These are phyloP conservation scores for Plenodomus lindquistii DNA, from an alignment of 2,329 filamentous ascomycete species.

Conservation along the genomic window DNA sequence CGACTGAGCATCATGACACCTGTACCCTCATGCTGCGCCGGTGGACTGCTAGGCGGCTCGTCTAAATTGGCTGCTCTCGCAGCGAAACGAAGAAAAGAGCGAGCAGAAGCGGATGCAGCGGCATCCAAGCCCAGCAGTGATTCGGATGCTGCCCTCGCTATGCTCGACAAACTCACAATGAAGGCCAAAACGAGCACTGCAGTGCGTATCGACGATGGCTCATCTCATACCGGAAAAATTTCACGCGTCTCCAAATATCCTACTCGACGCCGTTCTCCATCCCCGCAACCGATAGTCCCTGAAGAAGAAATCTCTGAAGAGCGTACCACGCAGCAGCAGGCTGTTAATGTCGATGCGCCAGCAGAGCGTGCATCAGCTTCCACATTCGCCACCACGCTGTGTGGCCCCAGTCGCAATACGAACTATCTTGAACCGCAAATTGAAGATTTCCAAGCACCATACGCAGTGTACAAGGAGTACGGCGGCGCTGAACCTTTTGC, in stretches of 20 bases:
- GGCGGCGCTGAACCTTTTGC: constrained; percentile 67
- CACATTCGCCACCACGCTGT: constrained; percentile 55
- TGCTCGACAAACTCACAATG: constrained; percentile 50
- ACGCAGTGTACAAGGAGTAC: constrained; percentile 37
- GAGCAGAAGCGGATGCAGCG: constrained; percentile 60
- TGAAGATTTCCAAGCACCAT: constrained; percentile 45
- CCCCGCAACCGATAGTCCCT: constrained; percentile 24
- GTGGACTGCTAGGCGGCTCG: constrained; percentile 78
- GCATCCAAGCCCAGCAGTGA: constrained; percentile 16
- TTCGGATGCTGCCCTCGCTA: constrained; percentile 44
- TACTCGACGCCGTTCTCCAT: constrained; percentile 32
- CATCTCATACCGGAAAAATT: constrained; percentile 7
- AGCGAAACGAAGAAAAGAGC: constrained; percentile 82
- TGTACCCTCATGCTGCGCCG: constrained; percentile 60
- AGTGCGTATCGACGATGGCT: neutral
- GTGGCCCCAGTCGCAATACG: constrained; percentile 35
- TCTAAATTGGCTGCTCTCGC: constrained; percentile 89
- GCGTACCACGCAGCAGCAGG: constrained; percentile 20
- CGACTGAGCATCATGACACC: constrained; percentile 67
- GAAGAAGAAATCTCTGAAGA: constrained; percentile 13
- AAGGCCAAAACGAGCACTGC: constrained; percentile 21
- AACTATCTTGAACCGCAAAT: constrained; percentile 1
- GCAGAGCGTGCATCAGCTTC: constrained; percentile 54
- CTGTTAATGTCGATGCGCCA: constrained; percentile 29
- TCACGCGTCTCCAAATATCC: constrained; percentile 26